Evolutionary conservation across 768 basidiomycete species (phyloP).

Genomic region (Trametes maxima): DNA sequence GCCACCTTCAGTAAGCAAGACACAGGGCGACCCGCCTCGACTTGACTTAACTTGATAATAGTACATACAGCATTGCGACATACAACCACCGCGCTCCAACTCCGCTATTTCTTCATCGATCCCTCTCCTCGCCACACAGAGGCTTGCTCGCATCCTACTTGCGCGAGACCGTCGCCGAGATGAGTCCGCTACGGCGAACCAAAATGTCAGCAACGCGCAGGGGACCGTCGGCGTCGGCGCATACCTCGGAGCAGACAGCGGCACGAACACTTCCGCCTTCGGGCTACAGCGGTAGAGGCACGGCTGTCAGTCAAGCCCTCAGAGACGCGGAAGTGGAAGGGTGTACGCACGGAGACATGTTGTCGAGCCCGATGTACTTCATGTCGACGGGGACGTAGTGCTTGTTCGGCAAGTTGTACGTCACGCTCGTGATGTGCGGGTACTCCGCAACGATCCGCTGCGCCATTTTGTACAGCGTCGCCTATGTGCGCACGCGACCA

Average conservation of each 20-base stretch:
- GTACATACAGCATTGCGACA: no score
- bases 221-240: conserved; percentile 23
- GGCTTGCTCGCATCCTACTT: not conserved
- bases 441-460: conserved; percentile 72
- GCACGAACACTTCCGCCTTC: conserved; percentile 84
- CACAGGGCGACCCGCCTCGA: no score
- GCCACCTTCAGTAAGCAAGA: no score
- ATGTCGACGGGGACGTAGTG: conserved; percentile 92
- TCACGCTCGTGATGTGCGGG: conserved; percentile 55
- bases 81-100: no score
- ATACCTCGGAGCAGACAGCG: conserved; percentile 84
- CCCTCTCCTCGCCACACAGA: no score
- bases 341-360: conserved; percentile 55
- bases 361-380: conserved; percentile 71
- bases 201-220: no score
- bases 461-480: conserved; percentile 90
- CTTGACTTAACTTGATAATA: no score
- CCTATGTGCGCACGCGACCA: conserved; percentile 47
- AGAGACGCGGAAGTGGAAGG: not conserved
- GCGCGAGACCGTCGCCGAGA: not conserved
- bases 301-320: not conserved
- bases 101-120: no score
- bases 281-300: conserved; percentile 44
- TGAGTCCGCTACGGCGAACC: no score
- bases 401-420: conserved; percentile 88